Base-by-base conservation (phyloP, 1,284 basidiomycete species). In the Puccinia novopanici region DNA sequence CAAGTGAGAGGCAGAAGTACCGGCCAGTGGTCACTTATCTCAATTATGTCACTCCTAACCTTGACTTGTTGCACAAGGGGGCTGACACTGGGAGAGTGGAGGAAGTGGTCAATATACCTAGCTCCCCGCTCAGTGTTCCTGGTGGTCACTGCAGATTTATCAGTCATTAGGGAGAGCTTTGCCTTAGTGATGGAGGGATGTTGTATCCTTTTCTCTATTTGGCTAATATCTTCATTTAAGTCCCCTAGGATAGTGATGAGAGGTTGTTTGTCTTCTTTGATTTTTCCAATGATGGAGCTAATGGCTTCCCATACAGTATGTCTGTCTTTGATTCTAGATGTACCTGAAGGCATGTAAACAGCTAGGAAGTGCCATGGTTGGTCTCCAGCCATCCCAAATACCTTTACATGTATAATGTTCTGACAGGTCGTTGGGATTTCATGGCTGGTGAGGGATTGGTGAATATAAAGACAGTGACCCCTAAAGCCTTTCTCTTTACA, bases 311-410 rank as follows among this genome's bases (percentile, higher is more conserved):
- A 55, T 1, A 72, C 50, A 8, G 12, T 1, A 34, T 24, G 37
- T 9, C 50, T 72, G 6, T 52, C 52, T 55, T 40, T 40, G 5
- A 3, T 22, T n/a, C 48, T 37, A 0, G 70, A 30, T 9, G 13
- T 72, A 22, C 70, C 70, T 6, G 70, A 72, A 0, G 70, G 70
- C 13, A 72, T 24, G 5, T 72, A 72, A 5, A 72, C 4, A 2
- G 45, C 27, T 1, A 72, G 17, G 5, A 72, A 34, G 22, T 72
- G 50, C 70, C 70, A 72, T 30, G 70, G 42, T 12, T 54, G 13
- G 0, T 40, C 22, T 2, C 19, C 27, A 0, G 50, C 2, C 0
- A 54, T 50, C 3, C 70, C 70, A 52, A 72, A 72, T 24, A 72
- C 50, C 54, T 52, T 72, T 3, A 72, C 13, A 54, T 72, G 50